These are phyloP conservation scores for Metschnikowia kunwiensis DNA, from an alignment of 805 yeast species.

Conservation along the genomic window DNA sequence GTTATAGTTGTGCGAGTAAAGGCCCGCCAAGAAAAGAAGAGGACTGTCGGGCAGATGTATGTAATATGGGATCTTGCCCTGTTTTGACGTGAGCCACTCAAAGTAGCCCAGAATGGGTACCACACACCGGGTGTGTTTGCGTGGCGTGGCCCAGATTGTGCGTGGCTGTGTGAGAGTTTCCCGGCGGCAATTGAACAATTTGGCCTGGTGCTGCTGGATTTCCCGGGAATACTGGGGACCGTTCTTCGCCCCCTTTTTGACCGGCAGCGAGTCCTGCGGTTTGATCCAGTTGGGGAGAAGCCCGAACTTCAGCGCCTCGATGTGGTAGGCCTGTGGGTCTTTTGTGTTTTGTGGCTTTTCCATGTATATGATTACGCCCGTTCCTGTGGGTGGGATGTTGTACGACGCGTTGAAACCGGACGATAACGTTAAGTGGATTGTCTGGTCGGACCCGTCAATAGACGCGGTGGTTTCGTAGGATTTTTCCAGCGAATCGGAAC, in stretches of 20 bases:
- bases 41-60: conserved; percentile 51
- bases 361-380: conserved; percentile 41
- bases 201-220: conserved; percentile 35
- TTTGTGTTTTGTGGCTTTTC: conserved; percentile 2
- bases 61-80: conserved; percentile 60
- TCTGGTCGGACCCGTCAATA: conserved; percentile 3
- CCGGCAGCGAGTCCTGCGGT: conserved; percentile 36
- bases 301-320: conserved; percentile 75
- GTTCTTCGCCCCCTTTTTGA: conserved; percentile 9
- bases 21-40: conserved; percentile 60
- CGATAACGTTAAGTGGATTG: conserved; percentile 8
- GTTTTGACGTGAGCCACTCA: conserved; percentile 61
- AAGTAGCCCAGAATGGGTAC: conserved; percentile 81
- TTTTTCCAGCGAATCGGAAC: neutral
- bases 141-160: conserved; percentile 56
- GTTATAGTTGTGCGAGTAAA: conserved; percentile 37
- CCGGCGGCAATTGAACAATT: conserved; percentile 70
- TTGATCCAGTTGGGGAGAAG: conserved; percentile 67
- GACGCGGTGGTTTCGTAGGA: conserved; percentile 8
- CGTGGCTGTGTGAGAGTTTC: conserved; percentile 53
- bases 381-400: conserved; percentile 61
- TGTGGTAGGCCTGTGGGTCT: conserved; percentile 17
- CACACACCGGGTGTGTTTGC: conserved; percentile 57
- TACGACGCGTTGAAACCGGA: conserved; percentile 37
- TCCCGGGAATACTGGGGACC: conserved; percentile 30